phyloP scores from a whole-genome alignment of 805 yeast species.

The Teunomyces atbi region DNA sequence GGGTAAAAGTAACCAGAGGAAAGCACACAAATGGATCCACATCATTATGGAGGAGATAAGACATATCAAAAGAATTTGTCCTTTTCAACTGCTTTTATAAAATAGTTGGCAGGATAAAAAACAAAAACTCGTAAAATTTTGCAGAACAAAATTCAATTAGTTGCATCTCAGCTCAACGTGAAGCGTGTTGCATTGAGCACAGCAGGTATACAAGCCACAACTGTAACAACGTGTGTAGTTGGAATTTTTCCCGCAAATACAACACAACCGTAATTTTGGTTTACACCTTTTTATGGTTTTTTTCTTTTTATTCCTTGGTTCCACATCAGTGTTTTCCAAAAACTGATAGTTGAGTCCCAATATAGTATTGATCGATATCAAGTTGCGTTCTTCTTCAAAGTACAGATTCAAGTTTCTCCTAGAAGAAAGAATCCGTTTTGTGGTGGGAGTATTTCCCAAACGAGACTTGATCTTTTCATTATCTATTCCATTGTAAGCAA shows the following conservation, averaged over 20 bases:
- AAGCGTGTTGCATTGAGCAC: constrained; percentile 38
- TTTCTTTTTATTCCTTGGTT: constrained; percentile 14
- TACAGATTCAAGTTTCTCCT: constrained; percentile 43
- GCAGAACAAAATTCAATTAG: constrained; percentile 8
- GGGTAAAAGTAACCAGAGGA: background rate
- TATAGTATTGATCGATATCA: constrained; percentile 42
- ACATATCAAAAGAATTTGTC: background rate
- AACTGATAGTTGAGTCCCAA: constrained; percentile 40
- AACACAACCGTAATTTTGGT: constrained; percentile 38
- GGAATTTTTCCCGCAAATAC: constrained; percentile 39
- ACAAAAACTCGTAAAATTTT: no score
- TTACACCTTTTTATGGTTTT: constrained; percentile 17
- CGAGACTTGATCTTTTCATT: constrained; percentile 26
- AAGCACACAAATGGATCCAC: background rate
- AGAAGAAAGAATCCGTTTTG: constrained; percentile 42
- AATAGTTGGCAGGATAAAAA: background rate
- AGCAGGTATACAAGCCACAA: constrained; percentile 42
- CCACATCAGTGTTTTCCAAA: constrained; percentile 31
- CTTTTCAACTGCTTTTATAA: background rate
- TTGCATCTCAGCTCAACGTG: constrained; percentile 43
- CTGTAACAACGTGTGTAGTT: constrained; percentile 37
- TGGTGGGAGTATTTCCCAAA: constrained; percentile 43
- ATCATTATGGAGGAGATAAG: background rate
- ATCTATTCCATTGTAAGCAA: constrained; percentile 30
- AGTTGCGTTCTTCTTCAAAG: constrained; percentile 45